phyloP scores from a whole-genome alignment of 345 rosid species.

The Diplotaxis tenuifolia region DNA sequence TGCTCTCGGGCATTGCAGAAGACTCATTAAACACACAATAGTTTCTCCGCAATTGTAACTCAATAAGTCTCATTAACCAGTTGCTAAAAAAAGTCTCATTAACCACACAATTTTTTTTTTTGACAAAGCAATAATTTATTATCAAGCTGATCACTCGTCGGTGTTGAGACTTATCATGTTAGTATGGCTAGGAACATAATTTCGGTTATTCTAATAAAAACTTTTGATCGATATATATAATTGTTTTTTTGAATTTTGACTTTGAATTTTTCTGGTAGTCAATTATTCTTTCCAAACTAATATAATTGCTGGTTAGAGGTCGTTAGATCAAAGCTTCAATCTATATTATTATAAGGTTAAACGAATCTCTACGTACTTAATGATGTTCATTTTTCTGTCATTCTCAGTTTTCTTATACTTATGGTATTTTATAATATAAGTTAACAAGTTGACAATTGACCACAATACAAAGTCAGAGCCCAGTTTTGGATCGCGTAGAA shows the following conservation, averaged over 20 bases:
- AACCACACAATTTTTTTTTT: background rate
- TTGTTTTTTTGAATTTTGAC: background rate
- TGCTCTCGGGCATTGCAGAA: too few relatives aligned
- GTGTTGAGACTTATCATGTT: background rate
- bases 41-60: too few relatives aligned
- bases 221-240: background rate
- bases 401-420: background rate
- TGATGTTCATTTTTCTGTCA: background rate
- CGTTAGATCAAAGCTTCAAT: slow-evolving; percentile 2
- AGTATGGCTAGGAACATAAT: background rate
- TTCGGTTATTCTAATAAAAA: background rate
- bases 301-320: background rate
- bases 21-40: background rate
- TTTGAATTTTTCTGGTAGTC: background rate
- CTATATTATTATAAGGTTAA: background rate
- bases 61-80: too few relatives aligned
- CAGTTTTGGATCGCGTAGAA: background rate
- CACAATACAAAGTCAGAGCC: background rate
- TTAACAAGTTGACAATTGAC: slow-evolving; percentile 25
- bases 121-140: too few relatives aligned
- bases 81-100: background rate
- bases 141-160: background rate
- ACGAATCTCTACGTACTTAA: slow-evolving; percentile 1
- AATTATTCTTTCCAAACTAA: slow-evolving; percentile 23
- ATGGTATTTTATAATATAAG: background rate